Base-by-base conservation (phyloP, 805 yeast species). In the Hanseniaspora occidentalis region DNA sequence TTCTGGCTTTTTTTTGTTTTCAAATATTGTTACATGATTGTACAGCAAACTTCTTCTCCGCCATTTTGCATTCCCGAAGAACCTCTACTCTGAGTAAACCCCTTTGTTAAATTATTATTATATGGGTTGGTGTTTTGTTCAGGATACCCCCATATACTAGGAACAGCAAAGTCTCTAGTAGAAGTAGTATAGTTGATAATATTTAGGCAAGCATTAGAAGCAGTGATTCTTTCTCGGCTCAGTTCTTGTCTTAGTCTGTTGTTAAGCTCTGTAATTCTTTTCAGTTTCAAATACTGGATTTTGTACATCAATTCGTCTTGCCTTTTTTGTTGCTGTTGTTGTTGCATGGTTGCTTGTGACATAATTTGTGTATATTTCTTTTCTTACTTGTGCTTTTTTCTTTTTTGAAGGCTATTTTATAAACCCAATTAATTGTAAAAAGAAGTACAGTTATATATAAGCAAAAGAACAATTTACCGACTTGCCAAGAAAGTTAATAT, bases 191-290 rank as follows among this genome's bases (percentile, higher is more conserved):
- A 61, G 35, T 64, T 56, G 5, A 65, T 62, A n/a, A 66, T 57
- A 40, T 68, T 57, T 27, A 70, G 58, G 6, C 77, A 71, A 6
- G 81, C 80, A 49, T 72, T 71, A 4, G 84, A 75, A 7, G 82
- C 78, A 24, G 77, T 73, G 2, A 77, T 73, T 45, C 86, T 62
- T 10, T 78, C 77, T 40, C 72, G 60, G 2, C 67, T 53, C 29
- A 81, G 53, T 34, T 73, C 69, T 22, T 67, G 67, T 47, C 67
- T 69, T 27, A 80, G 56, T 45, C 71, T 72, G 3, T 57, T 51
- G 49, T 77, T 79, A 24, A 77, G 62, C 48, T 77, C 78, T 37
- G 66, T 68, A 25, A 77, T 69, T 48, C 88, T 65, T 50, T 72
- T 75, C 35, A 80, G 60, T 54, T 79, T 80, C 43, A 80, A 58